Percentiles rank a stretch among this genome's conserved stretches.
Conservation (phyloP, 345 rosid species). For the Brassica incana region DNA sequence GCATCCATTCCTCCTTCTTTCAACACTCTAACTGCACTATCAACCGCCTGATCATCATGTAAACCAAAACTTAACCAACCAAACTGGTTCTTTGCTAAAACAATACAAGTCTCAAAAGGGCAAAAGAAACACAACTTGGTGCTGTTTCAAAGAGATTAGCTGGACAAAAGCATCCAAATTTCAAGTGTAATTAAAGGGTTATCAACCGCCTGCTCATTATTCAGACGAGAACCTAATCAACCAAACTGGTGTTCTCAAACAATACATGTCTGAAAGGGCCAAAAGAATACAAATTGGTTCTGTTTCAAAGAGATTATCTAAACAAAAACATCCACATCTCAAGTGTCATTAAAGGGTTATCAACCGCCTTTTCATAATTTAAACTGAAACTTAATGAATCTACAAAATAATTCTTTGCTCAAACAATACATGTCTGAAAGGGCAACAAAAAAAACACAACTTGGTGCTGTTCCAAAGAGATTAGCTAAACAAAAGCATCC, state of each 20-base stretch:
- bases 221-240: constrained; percentile 17
- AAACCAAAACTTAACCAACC: constrained; percentile 38
- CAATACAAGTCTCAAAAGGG: not conserved
- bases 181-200: not conserved
- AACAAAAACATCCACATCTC: not conserved
- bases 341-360: not conserved
- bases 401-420: constrained; percentile 12
- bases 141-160: not conserved
- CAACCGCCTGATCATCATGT: constrained; percentile 71
- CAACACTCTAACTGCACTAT: constrained; percentile 72
- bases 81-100: constrained; percentile 12
- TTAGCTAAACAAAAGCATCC: not conserved
- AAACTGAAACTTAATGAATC: constrained; percentile 15
- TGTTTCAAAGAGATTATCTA: not conserved
- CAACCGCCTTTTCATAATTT: not conserved
- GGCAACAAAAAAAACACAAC: not conserved
- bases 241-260: constrained; percentile 17
- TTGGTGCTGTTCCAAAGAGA: not conserved
- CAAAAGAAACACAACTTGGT: not conserved
- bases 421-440: not conserved
- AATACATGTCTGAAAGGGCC: not conserved
- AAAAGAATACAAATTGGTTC: not conserved
- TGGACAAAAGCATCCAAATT: not conserved
- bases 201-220: not conserved
- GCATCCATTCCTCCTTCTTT: constrained; percentile 98